A percentile compares a stretch with the other conserved stretches of the same genome.
Conservation (phyloP, 345 rosid species). For the Carallia brachiata region DNA sequence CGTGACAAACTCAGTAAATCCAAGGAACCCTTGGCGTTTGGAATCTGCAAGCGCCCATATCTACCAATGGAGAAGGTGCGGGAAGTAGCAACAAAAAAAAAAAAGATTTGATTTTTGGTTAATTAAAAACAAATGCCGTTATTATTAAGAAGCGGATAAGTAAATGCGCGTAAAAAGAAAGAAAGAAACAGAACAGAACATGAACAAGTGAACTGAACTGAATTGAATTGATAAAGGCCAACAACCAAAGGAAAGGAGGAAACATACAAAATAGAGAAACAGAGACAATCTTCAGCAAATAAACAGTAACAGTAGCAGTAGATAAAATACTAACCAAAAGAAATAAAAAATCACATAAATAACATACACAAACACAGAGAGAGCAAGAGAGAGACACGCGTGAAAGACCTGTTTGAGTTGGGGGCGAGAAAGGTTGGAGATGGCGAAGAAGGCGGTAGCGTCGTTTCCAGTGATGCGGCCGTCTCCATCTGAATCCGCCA, state of each 20-base stretch:
- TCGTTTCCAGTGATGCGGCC: conserved; percentile 80
- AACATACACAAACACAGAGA: not conserved
- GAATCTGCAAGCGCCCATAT: conserved; percentile 90
- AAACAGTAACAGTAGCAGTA: not conserved
- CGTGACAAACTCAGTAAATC: conserved; percentile 61
- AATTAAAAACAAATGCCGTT: no score
- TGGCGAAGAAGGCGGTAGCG: conserved; percentile 72
- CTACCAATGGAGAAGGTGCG: conserved; percentile 22
- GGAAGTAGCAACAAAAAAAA: not conserved
- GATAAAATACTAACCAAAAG: not conserved
- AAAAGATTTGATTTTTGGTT: not conserved
- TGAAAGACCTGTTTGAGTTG: conserved; percentile 77
- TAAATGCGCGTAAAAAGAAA: no score
- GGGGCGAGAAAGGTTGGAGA: conserved; percentile 82
- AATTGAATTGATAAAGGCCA: no score
- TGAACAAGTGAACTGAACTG: no score
- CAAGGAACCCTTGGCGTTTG: conserved; percentile 80
- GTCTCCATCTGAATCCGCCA: conserved; percentile 85
- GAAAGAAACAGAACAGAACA: no score
- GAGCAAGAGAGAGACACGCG: not conserved
- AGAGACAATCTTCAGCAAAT: not conserved
- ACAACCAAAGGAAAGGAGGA: no score
- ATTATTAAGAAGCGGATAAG: no score
- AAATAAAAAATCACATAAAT: not conserved
- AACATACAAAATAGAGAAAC: not conserved